Base-by-base conservation (phyloP, 345 rosid species). In the Reutealis trisperma region DNA sequence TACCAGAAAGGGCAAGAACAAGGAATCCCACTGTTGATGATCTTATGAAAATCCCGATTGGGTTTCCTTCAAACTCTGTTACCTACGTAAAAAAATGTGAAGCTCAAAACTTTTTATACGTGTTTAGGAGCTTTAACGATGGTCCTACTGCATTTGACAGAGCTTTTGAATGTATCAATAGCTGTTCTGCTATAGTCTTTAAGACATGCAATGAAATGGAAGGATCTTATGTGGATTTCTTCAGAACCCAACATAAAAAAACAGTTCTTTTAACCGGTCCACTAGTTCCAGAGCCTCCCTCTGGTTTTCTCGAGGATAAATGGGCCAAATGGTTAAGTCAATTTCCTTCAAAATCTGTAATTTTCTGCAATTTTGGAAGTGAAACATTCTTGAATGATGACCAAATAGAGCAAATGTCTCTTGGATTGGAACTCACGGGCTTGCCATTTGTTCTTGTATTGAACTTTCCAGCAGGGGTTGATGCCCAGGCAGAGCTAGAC, bases 291-390 rank as follows among this genome's bases (percentile, higher is more conserved):
- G 81, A 73, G 14, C 76, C 84, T 25, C 73, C 77, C 1, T 8
- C 83, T 4, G 86, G 84, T 1, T 68, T 32, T 30, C 76, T 81
- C 0, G 83, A 83, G 4, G 83, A 77, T 25, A 83, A 72, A 41
- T 85, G 83, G 86, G 74, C 76, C 13, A 60, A 62, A 13, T 85
- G 86, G 86, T 57, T 83, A 15, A 64, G 55, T 21, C 74, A 64
- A 52, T 83, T 80, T 58, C 75, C 79, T 6, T 22, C 77, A 27
- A 73, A 78, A n/a, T 76, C 79, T 4, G 83, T 85, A 37, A 54
- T 81, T 3, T 85, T 65, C 54, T 83, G 85, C 70, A 66, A 75
- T 12, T 83, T 81, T 10, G 86, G 86, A 11, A 85, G 88, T 8
- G 86, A 83, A 63, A 81, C 81, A 9, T 83, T 70, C 74, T 67